These are phyloP conservation scores for Entelexis sorbosivorans DNA, from an alignment of 1,139 yeast species.

Conservation along the genomic window DNA sequence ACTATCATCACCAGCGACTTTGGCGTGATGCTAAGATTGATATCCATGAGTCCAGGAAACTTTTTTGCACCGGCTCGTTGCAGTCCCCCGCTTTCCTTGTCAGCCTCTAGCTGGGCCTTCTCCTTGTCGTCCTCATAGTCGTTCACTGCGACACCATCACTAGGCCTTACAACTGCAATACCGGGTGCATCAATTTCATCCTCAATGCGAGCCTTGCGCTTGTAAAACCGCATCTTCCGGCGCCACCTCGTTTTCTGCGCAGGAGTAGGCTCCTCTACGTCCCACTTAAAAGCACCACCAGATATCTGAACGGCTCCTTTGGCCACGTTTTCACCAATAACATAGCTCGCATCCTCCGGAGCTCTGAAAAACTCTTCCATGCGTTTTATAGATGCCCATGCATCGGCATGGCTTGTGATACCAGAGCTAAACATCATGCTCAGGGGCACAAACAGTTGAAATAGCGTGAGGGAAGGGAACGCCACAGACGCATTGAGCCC, in stretches of 20 bases:
- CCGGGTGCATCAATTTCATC: constrained; percentile 8
- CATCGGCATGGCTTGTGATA: constrained; percentile 50
- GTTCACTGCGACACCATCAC: constrained; percentile 1
- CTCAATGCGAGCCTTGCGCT: constrained; percentile 6
- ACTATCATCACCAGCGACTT: constrained; percentile 61
- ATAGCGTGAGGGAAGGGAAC: constrained; percentile 71
- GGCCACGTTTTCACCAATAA: constrained; percentile 29
- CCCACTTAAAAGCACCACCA: constrained; percentile 62
- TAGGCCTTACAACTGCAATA: constrained; percentile 2
- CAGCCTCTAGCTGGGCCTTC: constrained; percentile 1
- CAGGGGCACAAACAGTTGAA: constrained; percentile 64
- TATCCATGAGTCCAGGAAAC: constrained; percentile 37
- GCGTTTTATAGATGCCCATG: constrained; percentile 52
- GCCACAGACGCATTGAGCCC: constrained; percentile 54
- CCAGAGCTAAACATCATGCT: constrained; percentile 52
- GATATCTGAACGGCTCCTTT: constrained; percentile 38
- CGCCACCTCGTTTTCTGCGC: constrained; percentile 14
- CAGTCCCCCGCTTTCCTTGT: background rate
- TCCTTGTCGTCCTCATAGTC: constrained; percentile 15
- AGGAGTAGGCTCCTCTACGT: constrained; percentile 29
- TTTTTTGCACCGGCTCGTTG: constrained; percentile 23
- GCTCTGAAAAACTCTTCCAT: constrained; percentile 46
- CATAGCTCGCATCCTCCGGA: constrained; percentile 30
- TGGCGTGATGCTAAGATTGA: constrained; percentile 37
- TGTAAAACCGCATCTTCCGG: constrained; percentile 10